Evolutionary conservation across 2,329 filamentous ascomycete species (phyloP).

Genomic region (Microsporum audouinii): DNA sequence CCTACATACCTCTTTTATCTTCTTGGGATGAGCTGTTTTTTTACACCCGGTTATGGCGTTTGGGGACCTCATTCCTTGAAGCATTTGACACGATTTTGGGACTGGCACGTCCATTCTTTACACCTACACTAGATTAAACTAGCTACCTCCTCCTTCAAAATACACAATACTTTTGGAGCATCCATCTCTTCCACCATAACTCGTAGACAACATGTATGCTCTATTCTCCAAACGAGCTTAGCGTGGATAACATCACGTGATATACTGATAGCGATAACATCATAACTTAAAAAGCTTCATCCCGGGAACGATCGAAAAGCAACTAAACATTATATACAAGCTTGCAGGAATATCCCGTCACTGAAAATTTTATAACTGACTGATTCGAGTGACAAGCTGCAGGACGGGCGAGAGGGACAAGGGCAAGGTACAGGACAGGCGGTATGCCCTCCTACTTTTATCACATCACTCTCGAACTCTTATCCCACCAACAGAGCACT

Average conservation of each 20-base stretch:
- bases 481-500: constrained; percentile 24
- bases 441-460: constrained; percentile 54
- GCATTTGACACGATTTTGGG: not conserved
- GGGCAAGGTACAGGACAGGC: constrained; percentile 16
- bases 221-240: not conserved
- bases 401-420: no score
- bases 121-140: not conserved
- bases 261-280: not conserved
- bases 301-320: not conserved
- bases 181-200: not conserved
- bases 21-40: constrained; percentile 3
- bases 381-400: no score
- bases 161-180: not conserved
- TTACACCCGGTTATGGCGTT: constrained; percentile 4
- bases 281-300: not conserved
- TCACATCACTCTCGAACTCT: constrained; percentile 50
- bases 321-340: not conserved
- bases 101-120: constrained; percentile 43
- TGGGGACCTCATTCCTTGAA: constrained; percentile 1
- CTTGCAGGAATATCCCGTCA: not conserved
- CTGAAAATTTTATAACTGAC: no score
- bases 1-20: not conserved
- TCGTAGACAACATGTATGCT: not conserved
- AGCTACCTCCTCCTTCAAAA: not conserved
- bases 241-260: not conserved